Percentiles rank a stretch among this genome's conserved stretches.
Conservation (phyloP, 495 filamentous ascomycete species). For the Aspergillus homomorphus region DNA sequence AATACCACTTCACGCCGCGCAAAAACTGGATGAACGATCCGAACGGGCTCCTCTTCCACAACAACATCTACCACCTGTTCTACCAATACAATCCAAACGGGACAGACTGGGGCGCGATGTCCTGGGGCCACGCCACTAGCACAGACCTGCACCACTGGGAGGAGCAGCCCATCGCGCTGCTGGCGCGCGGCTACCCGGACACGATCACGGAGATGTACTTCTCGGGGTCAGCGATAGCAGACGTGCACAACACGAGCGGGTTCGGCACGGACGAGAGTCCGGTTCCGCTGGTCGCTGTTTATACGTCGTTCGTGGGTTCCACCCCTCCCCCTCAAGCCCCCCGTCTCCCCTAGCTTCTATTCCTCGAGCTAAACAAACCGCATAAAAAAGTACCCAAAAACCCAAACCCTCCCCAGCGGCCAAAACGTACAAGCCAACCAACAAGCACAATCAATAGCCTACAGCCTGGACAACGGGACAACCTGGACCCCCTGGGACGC, state of each 20-base stretch:
- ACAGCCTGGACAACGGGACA: conserved; percentile 52
- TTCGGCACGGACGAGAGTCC: conserved; percentile 51
- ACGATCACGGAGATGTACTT: conserved; percentile 50
- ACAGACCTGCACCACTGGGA: conserved; percentile 40
- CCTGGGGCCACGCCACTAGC: conserved; percentile 44
- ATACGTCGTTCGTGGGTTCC: conserved; percentile 43
- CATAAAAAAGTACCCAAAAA: conserved; percentile 21
- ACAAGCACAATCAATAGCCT: conserved; percentile 55
- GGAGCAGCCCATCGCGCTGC: conserved; percentile 35
- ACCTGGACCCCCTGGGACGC: conserved; percentile 49
- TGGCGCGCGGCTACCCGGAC: conserved; percentile 38
- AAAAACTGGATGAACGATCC: conserved; percentile 59
- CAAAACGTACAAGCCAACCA: conserved; percentile 30
- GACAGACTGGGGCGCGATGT: conserved; percentile 34
- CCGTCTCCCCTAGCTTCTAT: too few relatives aligned
- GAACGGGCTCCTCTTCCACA: conserved; percentile 49
- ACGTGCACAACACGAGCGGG: conserved; percentile 55
- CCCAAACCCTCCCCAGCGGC: conserved; percentile 27
- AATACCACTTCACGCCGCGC: conserved; percentile 52
- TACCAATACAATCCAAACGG: conserved; percentile 42
- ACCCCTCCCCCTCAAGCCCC: too few relatives aligned
- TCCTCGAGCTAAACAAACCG: too few relatives aligned
- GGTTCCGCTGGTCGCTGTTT: conserved; percentile 54
- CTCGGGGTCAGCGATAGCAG: conserved; percentile 50
- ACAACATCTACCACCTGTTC: conserved; percentile 39